A percentile compares a stretch with the other conserved stretches of the same genome.
phyloP scores from a whole-genome alignment of 169 alveolate species.

The Babesia ovis region DNA sequence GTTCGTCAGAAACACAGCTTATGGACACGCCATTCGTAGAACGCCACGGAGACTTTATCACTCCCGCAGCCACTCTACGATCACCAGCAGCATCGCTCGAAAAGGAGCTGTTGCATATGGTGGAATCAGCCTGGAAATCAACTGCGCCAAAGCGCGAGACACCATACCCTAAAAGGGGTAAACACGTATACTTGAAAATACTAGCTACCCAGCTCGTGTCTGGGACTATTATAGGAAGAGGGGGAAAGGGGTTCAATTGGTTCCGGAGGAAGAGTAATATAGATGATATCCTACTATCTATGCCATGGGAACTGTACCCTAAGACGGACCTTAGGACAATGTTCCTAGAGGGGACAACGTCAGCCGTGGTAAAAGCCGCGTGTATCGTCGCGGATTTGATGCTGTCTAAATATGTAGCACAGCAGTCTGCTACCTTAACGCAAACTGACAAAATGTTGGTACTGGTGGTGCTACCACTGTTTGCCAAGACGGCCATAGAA shows the following conservation, averaged over 20 bases:
- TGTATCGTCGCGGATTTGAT: constrained; percentile 63
- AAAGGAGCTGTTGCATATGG: background rate
- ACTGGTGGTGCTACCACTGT: constrained; percentile 56
- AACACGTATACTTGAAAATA: constrained; percentile 48
- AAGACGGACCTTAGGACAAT: constrained; percentile 61
- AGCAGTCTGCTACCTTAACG: background rate
- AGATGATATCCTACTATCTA: constrained; percentile 59
- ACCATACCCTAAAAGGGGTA: background rate
- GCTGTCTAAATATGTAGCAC: constrained; percentile 47
- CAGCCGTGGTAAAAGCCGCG: constrained; percentile 62
- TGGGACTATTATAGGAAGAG: constrained; percentile 68
- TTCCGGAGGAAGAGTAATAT: constrained; percentile 63
- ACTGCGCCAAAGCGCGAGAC: constrained; percentile 8
- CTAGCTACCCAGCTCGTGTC: constrained; percentile 66
- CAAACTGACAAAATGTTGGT: constrained; percentile 55
- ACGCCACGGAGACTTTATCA: background rate
- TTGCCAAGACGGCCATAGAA: constrained; percentile 43
- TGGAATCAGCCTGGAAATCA: constrained; percentile 20
- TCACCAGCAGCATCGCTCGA: background rate
- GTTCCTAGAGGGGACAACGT: constrained; percentile 45
- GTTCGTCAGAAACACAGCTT: background rate
- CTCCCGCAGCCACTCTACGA: background rate
- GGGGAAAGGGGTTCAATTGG: constrained; percentile 70
- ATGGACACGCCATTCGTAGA: background rate
- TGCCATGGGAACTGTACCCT: constrained; percentile 73